phyloP scores from a whole-genome alignment of 2,329 filamentous ascomycete species.

The Chaetomiaceae sp. region DNA sequence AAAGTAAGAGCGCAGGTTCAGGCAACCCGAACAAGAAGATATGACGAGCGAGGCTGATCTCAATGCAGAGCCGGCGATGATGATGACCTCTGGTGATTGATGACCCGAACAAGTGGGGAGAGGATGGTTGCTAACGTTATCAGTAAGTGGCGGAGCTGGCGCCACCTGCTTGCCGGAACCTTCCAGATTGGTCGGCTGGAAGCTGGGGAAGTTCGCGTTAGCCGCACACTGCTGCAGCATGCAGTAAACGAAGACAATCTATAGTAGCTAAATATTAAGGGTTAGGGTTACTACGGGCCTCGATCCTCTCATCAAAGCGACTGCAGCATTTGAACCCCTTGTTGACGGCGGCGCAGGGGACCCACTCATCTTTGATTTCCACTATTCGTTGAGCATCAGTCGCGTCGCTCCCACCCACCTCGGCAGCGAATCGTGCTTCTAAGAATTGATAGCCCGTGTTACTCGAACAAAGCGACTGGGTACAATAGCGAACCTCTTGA shows the following conservation, averaged over 20 bases:
- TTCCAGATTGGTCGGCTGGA: conserved; percentile 4
- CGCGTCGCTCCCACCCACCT: conserved; percentile 14
- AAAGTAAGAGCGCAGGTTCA: background rate
- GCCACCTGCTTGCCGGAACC: conserved; percentile 12
- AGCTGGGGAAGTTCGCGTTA: background rate
- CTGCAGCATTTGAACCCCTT: background rate
- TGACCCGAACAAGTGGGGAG: conserved; percentile 15
- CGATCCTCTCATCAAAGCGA: too few species aligned
- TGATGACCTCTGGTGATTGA: conserved; percentile 12
- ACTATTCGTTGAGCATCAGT: conserved; percentile 7
- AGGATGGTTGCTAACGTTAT: background rate
- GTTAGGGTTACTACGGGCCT: conserved; percentile 2
- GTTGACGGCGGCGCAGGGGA: background rate
- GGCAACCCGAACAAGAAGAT: background rate
- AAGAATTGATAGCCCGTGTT: background rate
- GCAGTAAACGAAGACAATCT: background rate
- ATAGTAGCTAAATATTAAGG: background rate
- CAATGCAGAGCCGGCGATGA: conserved; percentile 5
- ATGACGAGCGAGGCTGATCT: conserved; percentile 1
- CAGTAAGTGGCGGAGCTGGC: conserved; percentile 13
- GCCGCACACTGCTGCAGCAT: background rate
- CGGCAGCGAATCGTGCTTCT: conserved; percentile 10
- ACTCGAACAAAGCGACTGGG: background rate
- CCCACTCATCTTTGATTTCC: conserved; percentile 3
- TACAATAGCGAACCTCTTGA: background rate